Percentiles rank a stretch among this genome's conserved stretches.
Conservation (phyloP, 495 filamentous ascomycete genomes). For the Aspergillus ostianus region DNA sequence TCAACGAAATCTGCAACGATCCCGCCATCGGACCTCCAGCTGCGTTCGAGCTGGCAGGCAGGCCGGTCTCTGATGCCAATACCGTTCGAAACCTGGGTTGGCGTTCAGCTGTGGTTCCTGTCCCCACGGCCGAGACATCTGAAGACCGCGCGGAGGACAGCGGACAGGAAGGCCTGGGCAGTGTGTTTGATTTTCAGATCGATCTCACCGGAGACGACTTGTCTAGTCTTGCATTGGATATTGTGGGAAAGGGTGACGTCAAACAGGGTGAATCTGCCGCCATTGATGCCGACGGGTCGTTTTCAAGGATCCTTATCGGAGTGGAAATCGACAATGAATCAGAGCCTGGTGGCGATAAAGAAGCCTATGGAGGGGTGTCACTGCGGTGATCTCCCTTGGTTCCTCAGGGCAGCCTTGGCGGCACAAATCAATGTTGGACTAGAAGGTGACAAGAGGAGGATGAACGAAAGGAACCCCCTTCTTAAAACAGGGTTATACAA, state of each 20-base stretch:
- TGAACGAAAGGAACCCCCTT: not conserved
- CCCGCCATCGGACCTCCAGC: constrained; percentile 18
- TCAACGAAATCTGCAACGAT: constrained; percentile 43
- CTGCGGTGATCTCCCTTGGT: not conserved
- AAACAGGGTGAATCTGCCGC: not conserved
- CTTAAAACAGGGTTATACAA: not conserved
- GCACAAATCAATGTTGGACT: too few species aligned
- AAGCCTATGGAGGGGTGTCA: not conserved
- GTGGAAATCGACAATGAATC: not conserved
- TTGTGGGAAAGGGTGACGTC: not conserved
- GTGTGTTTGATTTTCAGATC: not conserved
- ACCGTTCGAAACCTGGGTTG: constrained; percentile 16
- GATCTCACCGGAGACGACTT: not conserved
- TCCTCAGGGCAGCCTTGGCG: not conserved
- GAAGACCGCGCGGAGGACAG: not conserved
- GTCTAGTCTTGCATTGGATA: not conserved
- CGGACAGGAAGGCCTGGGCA: not conserved
- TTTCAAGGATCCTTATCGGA: not conserved
- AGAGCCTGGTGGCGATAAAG: not conserved
- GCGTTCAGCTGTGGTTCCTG: not conserved
- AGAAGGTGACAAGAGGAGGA: not conserved
- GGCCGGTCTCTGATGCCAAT: constrained; percentile 9
- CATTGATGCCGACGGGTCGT: too few species aligned
- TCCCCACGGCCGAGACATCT: not conserved
- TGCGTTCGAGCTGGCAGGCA: constrained; percentile 17